These are phyloP conservation scores for Candida quercuum DNA, from an alignment of 805 yeast genomes.

Conservation along the genomic window DNA sequence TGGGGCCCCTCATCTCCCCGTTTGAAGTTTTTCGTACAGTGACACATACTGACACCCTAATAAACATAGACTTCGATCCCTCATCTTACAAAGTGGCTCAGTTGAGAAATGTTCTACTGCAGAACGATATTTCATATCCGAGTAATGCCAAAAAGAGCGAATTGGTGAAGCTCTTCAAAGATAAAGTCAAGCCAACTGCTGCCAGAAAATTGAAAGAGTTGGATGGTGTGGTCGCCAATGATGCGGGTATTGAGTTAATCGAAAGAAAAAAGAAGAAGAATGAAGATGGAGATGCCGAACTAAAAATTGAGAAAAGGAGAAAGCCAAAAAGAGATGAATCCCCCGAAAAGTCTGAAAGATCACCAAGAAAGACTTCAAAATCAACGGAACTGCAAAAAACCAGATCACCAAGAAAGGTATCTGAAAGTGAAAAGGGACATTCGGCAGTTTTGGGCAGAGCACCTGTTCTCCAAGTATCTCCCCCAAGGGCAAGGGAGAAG, in stretches of 20 bases:
- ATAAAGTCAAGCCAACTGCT: conserved; percentile 45
- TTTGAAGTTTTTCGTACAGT: neutral
- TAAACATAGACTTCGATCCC: conserved; percentile 73
- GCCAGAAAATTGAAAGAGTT: conserved; percentile 31
- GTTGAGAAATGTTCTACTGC: conserved; percentile 58
- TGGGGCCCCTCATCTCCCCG: no score
- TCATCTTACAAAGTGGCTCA: conserved; percentile 59
- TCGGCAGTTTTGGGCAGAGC: no score
- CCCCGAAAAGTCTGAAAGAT: neutral
- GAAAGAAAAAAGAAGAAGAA: conserved; percentile 9
- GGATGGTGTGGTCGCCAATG: conserved; percentile 27
- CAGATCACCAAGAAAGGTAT: neutral
- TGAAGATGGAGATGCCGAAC: conserved; percentile 5
- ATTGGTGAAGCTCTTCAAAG: conserved; percentile 55
- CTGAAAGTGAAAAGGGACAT: no score
- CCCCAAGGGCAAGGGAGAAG: no score
- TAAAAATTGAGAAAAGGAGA: conserved; percentile 8
- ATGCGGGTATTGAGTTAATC: conserved; percentile 36
- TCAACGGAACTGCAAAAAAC: neutral
- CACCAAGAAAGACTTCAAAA: conserved; percentile 5
- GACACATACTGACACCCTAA: no score
- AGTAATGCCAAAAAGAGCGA: conserved; percentile 64
- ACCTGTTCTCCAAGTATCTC: no score
- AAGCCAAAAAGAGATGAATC: conserved; percentile 2
- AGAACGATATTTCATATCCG: conserved; percentile 56